These are phyloP conservation scores for Verbascum thapsus DNA, from an alignment of 257 asterid species.

Conservation along the genomic window DNA sequence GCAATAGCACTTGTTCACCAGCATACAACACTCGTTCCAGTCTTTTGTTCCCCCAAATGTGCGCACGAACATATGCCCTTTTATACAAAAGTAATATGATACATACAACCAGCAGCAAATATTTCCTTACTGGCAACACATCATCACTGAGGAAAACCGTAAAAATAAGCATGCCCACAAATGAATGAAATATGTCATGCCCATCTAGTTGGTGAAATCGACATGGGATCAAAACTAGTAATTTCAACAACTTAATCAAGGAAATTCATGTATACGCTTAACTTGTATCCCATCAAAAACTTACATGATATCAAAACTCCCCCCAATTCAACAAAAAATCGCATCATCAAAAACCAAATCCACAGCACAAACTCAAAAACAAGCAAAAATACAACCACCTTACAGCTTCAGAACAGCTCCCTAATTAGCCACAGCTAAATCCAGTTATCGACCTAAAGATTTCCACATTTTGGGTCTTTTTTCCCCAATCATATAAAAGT, in stretches of 20 bases:
- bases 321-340: conserved; percentile 28
- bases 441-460: conserved; percentile 17
- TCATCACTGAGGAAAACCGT: conserved; percentile 6
- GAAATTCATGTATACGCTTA: neutral
- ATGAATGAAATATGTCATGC: neutral
- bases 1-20: conserved; percentile 17
- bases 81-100: neutral
- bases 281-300: conserved; percentile 25
- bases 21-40: conserved; percentile 9
- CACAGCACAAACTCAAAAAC: conserved; percentile 21
- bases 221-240: conserved; percentile 20
- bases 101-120: conserved; percentile 20
- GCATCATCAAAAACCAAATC: conserved; percentile 22
- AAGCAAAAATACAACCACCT: conserved; percentile 29
- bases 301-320: conserved; percentile 15
- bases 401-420: conserved; percentile 21
- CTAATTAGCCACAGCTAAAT: conserved; percentile 24
- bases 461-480: neutral
- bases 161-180: conserved; percentile 8
- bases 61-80: neutral
- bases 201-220: neutral
- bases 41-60: conserved; percentile 19
- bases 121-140: conserved; percentile 9
- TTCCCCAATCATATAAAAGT: conserved; percentile 15
- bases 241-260: conserved; percentile 16